Percentiles rank a stretch among this genome's conserved stretches.
These are phyloP conservation scores for Lasiodiplodia citricola DNA, from an alignment of 2,329 filamentous ascomycete genomes.

Conservation along the genomic window DNA sequence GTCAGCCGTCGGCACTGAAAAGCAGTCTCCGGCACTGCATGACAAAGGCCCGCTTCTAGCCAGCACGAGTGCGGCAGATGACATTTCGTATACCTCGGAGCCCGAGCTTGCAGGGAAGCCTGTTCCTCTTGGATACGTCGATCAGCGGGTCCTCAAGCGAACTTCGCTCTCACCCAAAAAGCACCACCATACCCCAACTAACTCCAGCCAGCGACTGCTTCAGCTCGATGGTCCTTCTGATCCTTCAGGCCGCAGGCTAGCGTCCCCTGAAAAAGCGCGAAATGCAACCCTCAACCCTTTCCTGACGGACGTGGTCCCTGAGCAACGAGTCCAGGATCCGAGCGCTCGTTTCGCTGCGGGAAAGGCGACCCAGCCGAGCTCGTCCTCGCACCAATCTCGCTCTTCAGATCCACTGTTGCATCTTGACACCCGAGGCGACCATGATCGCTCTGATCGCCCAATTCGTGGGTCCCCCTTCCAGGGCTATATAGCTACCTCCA, in stretches of 20 bases:
- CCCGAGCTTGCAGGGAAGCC: slow-evolving; percentile 17
- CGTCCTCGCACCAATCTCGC: slow-evolving; percentile 19
- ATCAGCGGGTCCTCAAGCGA: slow-evolving; percentile 14
- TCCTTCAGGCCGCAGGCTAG: not conserved
- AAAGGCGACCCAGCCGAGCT: not conserved
- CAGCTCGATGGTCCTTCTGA: slow-evolving; percentile 16
- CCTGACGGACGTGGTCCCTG: not conserved
- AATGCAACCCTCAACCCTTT: not conserved
- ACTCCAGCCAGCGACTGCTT: not conserved
- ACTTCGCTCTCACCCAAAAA: slow-evolving; percentile 12
- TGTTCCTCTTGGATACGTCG: slow-evolving; percentile 10
- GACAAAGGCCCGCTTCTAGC: not conserved
- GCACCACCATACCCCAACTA: not conserved
- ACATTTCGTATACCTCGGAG: slow-evolving; percentile 22
- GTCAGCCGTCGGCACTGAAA: not conserved
- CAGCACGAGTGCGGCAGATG: slow-evolving; percentile 10
- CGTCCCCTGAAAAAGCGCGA: not conserved
- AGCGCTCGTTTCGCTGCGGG: slow-evolving; percentile 17
- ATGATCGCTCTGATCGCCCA: not conserved
- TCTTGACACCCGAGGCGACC: not conserved
- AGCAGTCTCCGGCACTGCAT: not conserved
- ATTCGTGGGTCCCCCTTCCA: not conserved
- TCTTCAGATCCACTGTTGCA: slow-evolving; percentile 15
- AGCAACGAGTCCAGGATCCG: slow-evolving; percentile 3
- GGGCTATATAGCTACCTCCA: slow-evolving; percentile 18